Evolutionary conservation across 495 filamentous ascomycete species (phyloP).

Genomic region (Talaromyces trachyspermus): DNA sequence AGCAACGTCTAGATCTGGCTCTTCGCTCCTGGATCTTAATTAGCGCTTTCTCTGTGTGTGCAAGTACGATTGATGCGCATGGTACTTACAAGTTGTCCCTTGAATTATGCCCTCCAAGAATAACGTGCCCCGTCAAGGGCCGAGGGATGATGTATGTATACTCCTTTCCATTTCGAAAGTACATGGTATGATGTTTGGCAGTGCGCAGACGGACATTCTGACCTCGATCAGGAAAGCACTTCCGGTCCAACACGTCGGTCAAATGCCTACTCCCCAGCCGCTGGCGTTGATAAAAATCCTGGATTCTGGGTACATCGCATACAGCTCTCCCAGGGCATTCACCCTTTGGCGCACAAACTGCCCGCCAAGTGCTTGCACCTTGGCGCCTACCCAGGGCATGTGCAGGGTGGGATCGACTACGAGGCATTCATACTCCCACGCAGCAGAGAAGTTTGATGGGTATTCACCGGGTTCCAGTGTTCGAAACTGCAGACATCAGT

Average conservation of each 20-base stretch:
- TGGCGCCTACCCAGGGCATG: conserved; percentile 31
- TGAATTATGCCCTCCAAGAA: conserved; percentile 42
- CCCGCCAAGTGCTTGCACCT: conserved; percentile 27
- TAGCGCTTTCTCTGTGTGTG: too few species aligned
- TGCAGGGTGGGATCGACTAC: conserved; percentile 37
- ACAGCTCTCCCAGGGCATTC: conserved; percentile 30
- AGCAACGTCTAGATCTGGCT: conserved; percentile 31
- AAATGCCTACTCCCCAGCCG: conserved; percentile 32
- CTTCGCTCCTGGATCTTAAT: conserved; percentile 9
- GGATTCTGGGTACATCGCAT: conserved; percentile 31
- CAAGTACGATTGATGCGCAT: conserved; percentile 21
- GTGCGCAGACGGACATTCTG: conserved; percentile 37
- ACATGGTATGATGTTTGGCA: conserved; percentile 24
- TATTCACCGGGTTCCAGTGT: conserved; percentile 27
- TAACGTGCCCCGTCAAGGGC: conserved; percentile 32
- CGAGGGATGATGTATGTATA: conserved; percentile 47
- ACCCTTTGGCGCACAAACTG: conserved; percentile 33
- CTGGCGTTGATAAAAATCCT: conserved; percentile 39
- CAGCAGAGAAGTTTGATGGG: conserved; percentile 28
- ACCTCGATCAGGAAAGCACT: conserved; percentile 35
- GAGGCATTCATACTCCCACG: conserved; percentile 33
- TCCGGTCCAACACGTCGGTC: conserved; percentile 30
- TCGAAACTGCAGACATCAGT: conserved; percentile 36
- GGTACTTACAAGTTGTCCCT: conserved; percentile 27
- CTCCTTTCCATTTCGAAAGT: conserved; percentile 38